Evolutionary conservation across 441 rosid species (phyloP).

Genomic region (Bruguiera hainesii): DNA sequence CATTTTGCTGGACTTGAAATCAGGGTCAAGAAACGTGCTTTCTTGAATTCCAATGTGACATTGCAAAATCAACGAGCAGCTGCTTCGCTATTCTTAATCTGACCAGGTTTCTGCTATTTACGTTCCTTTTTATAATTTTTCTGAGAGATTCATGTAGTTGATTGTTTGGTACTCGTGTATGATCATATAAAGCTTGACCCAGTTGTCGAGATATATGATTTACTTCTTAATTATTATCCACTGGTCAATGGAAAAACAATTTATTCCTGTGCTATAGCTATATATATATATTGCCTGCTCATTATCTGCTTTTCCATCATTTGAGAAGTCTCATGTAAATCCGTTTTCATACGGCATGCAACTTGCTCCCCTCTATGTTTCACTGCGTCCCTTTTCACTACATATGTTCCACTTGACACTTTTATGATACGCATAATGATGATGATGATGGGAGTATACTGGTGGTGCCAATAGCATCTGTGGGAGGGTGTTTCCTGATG

Average conservation of each 20-base stretch:
- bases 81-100: conserved; percentile 6
- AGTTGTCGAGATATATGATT: neutral
- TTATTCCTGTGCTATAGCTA: neutral
- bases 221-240: neutral
- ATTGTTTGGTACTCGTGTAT: neutral
- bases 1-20: conserved; percentile 20
- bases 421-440: too few relatives aligned
- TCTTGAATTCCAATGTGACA: conserved; percentile 12
- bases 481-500: too few relatives aligned
- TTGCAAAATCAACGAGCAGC: conserved; percentile 12
- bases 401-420: too few relatives aligned
- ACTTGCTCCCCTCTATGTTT: too few relatives aligned
- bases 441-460: too few relatives aligned
- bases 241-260: neutral
- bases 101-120: conserved; percentile 18
- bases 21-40: conserved; percentile 15
- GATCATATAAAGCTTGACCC: conserved; percentile 16
- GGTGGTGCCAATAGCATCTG: too few relatives aligned
- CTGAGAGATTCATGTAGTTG: neutral
- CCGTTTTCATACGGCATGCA: too few relatives aligned
- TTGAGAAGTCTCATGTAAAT: too few relatives aligned
- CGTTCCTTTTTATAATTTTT: neutral
- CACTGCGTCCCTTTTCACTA: too few relatives aligned
- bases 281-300: too few relatives aligned
- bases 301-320: too few relatives aligned